Conservation (phyloP, 768 basidiomycete species). For the Amanita molliuscula region DNA sequence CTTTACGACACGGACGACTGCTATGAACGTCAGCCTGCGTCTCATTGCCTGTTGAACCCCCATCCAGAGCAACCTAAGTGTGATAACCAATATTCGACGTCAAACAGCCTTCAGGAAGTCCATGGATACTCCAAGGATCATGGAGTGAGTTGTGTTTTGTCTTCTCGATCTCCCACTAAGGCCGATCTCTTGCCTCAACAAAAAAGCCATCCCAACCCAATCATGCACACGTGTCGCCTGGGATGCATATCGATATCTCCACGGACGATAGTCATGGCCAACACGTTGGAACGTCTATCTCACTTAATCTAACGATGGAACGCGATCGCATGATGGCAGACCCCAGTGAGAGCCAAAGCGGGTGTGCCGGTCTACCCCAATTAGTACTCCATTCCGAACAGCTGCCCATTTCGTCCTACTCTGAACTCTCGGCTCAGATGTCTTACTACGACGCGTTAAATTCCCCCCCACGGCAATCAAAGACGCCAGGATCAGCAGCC, state of each 20-base stretch:
- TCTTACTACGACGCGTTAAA: not conserved
- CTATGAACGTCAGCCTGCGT: not conserved
- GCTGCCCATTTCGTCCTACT: slow-evolving; percentile 4
- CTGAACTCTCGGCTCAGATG: slow-evolving; percentile 3
- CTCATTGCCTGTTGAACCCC: not conserved
- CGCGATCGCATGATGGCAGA: not conserved
- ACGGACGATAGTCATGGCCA: not conserved
- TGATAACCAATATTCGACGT: not conserved
- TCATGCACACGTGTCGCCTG: slow-evolving; percentile 2
- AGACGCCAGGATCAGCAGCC: not conserved
- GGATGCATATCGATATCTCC: not conserved
- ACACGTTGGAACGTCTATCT: not conserved
- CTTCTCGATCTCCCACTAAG: not conserved
- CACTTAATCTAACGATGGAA: not conserved
- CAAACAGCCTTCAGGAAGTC: slow-evolving; percentile 3
- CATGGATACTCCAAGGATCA: slow-evolving; percentile 4
- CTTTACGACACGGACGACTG: not conserved
- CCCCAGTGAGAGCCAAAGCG: not conserved
- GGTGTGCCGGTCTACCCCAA: not conserved
- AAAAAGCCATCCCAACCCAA: slow-evolving; percentile 1
- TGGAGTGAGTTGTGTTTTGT: not conserved
- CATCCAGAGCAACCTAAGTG: not conserved
- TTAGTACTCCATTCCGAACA: not conserved
- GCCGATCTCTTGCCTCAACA: not conserved
- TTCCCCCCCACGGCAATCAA: not conserved